Conservation (phyloP, 805 yeast species). For the Nakazawaea ernobii region DNA sequence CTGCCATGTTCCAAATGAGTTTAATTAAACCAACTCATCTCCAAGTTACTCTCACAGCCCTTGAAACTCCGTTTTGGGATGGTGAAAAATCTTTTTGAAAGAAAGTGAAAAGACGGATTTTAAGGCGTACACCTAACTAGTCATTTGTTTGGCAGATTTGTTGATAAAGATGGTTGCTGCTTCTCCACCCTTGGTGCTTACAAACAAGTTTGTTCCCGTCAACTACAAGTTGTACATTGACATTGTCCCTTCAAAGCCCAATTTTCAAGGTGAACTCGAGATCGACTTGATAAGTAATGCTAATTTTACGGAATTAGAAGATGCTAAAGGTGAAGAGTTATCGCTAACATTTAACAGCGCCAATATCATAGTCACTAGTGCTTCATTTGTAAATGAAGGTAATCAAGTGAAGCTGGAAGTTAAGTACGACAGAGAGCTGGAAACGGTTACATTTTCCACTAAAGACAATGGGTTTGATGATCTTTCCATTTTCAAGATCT, state of each 20-base stretch:
- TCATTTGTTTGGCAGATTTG: conserved; percentile 35
- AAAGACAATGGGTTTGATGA: conserved; percentile 15
- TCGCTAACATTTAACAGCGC: conserved; percentile 33
- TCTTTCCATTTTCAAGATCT: conserved; percentile 15
- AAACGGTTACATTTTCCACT: conserved; percentile 26
- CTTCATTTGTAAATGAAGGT: conserved; percentile 18
- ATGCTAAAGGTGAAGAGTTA: conserved; percentile 14
- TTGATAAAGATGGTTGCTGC: conserved; percentile 23
- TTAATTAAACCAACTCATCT: too few species aligned
- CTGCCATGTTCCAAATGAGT: too few species aligned
- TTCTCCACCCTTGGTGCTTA: conserved; percentile 20
- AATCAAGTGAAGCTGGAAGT: conserved; percentile 23
- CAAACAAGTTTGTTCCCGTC: conserved; percentile 30
- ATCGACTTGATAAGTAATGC: conserved; percentile 26
- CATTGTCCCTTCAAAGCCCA: conserved; percentile 36
- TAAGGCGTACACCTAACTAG: conserved; percentile 21
- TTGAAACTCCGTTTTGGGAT: not conserved
- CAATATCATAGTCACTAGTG: conserved; percentile 34
- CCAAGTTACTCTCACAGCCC: not conserved
- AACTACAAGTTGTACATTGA: conserved; percentile 30
- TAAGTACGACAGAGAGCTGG: conserved; percentile 35
- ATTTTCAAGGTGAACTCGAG: conserved; percentile 34
- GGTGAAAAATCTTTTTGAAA: conserved; percentile 23
- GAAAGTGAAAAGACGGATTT: not conserved
- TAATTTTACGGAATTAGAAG: conserved; percentile 9